Evolutionary conservation across 495 filamentous ascomycete genomes (phyloP), one percentile per base, ranked within the genome.

Genomic region (Lepidopterella palustris): DNA sequence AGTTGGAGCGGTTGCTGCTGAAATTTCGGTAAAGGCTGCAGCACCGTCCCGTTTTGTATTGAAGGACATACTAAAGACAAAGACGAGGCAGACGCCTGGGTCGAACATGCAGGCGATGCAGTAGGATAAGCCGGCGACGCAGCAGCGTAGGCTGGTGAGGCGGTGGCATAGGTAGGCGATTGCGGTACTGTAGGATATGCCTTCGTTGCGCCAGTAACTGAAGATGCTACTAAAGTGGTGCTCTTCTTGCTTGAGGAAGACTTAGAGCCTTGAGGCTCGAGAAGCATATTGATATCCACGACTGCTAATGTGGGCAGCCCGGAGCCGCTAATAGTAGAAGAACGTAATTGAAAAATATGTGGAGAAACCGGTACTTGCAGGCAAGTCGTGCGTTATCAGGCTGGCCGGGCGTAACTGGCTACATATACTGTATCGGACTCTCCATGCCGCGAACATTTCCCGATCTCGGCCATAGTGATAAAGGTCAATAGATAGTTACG

Each of bases 211-310:
- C 55, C 65, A 51, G 61, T 64, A 28, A 62, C 64, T 15, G 57
- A 47, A 11, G 64, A 64, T 24, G 53, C 61, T 45, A 59, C 54
- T 35, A 62, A 68, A 20, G 52, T n/a, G n/a, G n/a, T 66, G 48
- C 65, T 68, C 54, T 61, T 64, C 53, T 65, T 77, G 65, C 72
- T 76, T 71, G 79, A 71, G 48, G 76, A 70, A 74, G 85, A 81
- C 81, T 88, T 86, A 78, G 88, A 87, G 86, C 88, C 86, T 76
- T 85, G 76, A 70, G 79, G 79, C 77, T 87, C 87, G 72, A 91
- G 81, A 68, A 91, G 80, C 53, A 84, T 83, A 78, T 85, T 82
- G 86, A 91, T 89, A 90, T 91, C 87, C 87, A 91, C 86, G 85
- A 80, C 89, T 84, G 76, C 82, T 80, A 84, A 52, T 57, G 32